A percentile compares a stretch with the other conserved stretches of the same genome.
phyloP scores from a whole-genome alignment of 2,329 filamentous ascomycete genomes.

The Davidsoniella australis region DNA sequence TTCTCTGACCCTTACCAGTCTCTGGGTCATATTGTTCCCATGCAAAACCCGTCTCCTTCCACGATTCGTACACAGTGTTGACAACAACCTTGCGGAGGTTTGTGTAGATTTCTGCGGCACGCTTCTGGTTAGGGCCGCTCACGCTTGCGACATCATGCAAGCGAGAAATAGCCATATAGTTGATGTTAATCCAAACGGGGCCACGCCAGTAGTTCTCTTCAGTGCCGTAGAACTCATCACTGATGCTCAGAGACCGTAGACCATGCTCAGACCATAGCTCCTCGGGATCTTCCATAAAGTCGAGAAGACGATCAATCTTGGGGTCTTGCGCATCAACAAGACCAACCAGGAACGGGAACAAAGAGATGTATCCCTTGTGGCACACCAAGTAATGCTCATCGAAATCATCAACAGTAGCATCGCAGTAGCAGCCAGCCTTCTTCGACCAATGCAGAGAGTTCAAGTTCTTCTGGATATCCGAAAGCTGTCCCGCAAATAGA shows the following conservation, averaged over 20 bases:
- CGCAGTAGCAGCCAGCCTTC: conserved; percentile 69
- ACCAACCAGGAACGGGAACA: conserved; percentile 83
- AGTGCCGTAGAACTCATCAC: conserved; percentile 69
- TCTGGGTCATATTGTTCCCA: conserved; percentile 98
- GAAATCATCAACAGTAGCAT: conserved; percentile 86
- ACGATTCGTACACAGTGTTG: conserved; percentile 72
- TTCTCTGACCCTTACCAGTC: conserved; percentile 81
- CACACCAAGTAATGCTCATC: conserved; percentile 82
- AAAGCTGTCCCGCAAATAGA: conserved; percentile 53
- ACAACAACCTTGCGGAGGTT: conserved; percentile 70
- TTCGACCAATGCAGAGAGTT: conserved; percentile 88
- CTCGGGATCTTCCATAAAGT: conserved; percentile 62
- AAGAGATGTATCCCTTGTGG: conserved; percentile 88
- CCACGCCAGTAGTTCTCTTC: conserved; percentile 95
- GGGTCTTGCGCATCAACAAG: conserved; percentile 58
- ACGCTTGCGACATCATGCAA: conserved; percentile 21
- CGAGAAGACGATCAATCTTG: conserved; percentile 56
- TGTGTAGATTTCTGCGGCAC: conserved; percentile 58
- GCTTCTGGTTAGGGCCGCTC: conserved; percentile 49
- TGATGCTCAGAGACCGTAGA: conserved; percentile 75
- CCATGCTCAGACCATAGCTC: conserved; percentile 84
- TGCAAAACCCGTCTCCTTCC: conserved; percentile 83
- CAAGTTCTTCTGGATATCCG: conserved; percentile 69
- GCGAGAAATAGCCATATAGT: conserved; percentile 50
- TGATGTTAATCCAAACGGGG: conserved; percentile 91